These are phyloP conservation scores for Marsdenia floribunda DNA, from an alignment of 257 asterid species.

Conservation along the genomic window DNA sequence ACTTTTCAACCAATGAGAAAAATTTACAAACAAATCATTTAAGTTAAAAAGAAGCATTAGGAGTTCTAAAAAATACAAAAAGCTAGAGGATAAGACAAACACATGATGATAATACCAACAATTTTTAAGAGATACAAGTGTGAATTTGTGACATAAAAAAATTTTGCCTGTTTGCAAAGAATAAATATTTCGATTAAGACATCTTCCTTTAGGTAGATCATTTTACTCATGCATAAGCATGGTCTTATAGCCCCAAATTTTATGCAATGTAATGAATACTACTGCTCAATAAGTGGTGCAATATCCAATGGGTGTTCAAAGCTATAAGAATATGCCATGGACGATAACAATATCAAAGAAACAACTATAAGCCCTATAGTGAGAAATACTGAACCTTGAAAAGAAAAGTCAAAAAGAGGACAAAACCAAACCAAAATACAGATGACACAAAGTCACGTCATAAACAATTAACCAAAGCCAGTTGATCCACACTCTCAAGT, in stretches of 20 bases:
- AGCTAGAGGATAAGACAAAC: neutral
- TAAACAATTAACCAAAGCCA: neutral
- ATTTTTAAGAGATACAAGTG: neutral
- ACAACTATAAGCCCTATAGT: neutral
- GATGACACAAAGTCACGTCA: neutral
- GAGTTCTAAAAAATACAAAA: neutral
- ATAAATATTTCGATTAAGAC: neutral
- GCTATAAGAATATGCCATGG: neutral
- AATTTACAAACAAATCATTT: neutral
- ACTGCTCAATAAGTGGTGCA: neutral
- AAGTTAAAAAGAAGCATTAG: neutral
- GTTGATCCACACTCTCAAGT: neutral
- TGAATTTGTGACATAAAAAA: neutral
- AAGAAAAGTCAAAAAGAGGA: neutral
- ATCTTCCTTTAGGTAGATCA: neutral
- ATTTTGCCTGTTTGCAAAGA: neutral
- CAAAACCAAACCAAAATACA: neutral
- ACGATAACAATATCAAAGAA: neutral
- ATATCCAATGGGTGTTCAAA: neutral
- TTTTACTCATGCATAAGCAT: neutral
- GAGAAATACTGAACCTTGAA: neutral
- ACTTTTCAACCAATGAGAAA: neutral
- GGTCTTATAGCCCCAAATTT: neutral
- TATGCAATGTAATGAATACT: neutral
- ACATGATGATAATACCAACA: neutral